Conservation (phyloP, 2,329 filamentous ascomycete species). For the Fusarium sp. region DNA sequence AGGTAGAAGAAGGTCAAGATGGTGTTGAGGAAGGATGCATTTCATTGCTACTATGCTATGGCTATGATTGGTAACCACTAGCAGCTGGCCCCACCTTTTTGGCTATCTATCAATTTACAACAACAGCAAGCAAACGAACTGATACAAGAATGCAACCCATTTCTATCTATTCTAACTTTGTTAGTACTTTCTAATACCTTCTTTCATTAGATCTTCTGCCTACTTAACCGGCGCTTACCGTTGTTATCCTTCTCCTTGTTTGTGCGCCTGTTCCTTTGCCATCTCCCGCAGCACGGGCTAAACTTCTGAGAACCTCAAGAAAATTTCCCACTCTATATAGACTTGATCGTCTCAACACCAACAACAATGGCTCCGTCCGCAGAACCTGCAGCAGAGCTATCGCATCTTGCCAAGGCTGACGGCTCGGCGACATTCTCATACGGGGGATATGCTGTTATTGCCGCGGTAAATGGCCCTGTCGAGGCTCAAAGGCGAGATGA, state of each 20-base stretch:
- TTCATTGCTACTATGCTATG: slow-evolving; percentile 15
- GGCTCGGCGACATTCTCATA: slow-evolving; percentile 82
- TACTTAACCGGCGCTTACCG: background rate
- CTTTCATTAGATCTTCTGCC: background rate
- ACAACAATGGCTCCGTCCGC: slow-evolving; percentile 57
- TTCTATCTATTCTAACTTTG: background rate
- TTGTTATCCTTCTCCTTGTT: background rate
- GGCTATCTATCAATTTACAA: slow-evolving; percentile 10
- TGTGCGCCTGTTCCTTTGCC: background rate
- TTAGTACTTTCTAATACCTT: background rate
- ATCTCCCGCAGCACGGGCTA: slow-evolving; percentile 18
- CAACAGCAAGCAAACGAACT: slow-evolving; percentile 7
- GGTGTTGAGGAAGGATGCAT: slow-evolving; percentile 17
- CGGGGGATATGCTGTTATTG: slow-evolving; percentile 82
- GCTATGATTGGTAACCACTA: slow-evolving; percentile 27
- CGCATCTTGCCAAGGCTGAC: slow-evolving; percentile 75
- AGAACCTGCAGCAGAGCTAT: slow-evolving; percentile 64
- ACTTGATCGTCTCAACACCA: slow-evolving; percentile 22
- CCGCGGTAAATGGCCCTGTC: slow-evolving; percentile 90
- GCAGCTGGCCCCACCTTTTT: slow-evolving; percentile 13
- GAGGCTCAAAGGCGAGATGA: slow-evolving; percentile 91
- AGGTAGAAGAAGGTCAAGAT: slow-evolving; percentile 18
- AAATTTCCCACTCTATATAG: slow-evolving; percentile 34
- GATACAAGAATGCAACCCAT: background rate
- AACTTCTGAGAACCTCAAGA: slow-evolving; percentile 11